These are phyloP conservation scores for Malus orientalis DNA, from an alignment of 306 rosid species.

Conservation along the genomic window DNA sequence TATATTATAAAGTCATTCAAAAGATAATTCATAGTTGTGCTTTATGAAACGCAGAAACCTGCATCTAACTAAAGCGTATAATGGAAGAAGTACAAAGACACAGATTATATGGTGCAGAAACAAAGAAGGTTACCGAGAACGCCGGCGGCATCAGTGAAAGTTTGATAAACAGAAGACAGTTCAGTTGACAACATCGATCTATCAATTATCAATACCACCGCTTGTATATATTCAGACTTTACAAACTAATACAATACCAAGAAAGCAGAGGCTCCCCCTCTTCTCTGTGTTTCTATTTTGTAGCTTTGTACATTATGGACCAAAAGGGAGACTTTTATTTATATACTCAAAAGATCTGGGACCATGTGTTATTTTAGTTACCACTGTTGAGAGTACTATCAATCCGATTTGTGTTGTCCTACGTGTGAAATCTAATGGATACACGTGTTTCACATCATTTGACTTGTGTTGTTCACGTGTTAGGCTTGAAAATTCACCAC, in stretches of 20 bases:
- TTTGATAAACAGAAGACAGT: constrained; percentile 24
- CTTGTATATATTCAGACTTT: neutral
- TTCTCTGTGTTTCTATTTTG: neutral
- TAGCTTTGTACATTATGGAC: neutral
- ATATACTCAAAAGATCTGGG: neutral
- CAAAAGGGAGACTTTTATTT: neutral
- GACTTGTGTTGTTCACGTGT: too few species aligned
- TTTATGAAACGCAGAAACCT: neutral
- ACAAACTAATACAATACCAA: neutral
- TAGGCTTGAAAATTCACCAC: too few species aligned
- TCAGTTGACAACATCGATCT: constrained; percentile 9
- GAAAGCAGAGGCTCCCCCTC: neutral
- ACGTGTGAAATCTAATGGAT: too few species aligned
- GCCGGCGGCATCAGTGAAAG: constrained; percentile 24
- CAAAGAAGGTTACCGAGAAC: constrained; percentile 27
- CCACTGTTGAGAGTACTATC: neutral
- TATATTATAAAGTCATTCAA: neutral
- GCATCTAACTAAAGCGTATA: too few species aligned
- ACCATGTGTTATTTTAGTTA: neutral
- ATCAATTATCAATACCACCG: neutral
- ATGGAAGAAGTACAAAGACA: neutral
- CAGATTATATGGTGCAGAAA: neutral
- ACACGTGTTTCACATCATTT: too few species aligned
- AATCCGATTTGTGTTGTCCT: too few species aligned
- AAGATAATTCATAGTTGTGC: neutral